Percentiles rank a stretch among this genome's conserved stretches.
Conservation (phyloP, 495 filamentous ascomycete species). For the Aspergillus heteromorphus region DNA sequence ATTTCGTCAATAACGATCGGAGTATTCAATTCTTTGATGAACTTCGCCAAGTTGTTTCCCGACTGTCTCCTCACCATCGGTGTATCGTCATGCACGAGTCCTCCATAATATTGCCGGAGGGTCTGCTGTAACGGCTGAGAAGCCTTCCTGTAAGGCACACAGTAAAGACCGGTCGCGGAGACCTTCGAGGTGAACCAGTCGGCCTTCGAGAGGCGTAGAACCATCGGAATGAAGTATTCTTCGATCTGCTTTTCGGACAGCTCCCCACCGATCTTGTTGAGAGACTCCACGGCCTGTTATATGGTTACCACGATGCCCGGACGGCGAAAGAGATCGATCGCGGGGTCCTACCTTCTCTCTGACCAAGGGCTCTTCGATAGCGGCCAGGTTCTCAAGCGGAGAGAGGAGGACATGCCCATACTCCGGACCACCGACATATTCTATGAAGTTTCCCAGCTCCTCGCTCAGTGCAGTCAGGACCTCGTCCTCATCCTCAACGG, state of each 20-base stretch:
- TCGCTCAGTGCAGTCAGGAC: conserved; percentile 95
- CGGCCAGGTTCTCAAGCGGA: conserved; percentile 93
- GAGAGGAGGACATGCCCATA: conserved; percentile 94
- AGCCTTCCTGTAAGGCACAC: conserved; percentile 84
- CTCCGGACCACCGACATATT: conserved; percentile 93
- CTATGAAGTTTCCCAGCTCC: conserved; percentile 91
- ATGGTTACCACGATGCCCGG: conserved; percentile 17
- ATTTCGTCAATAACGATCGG: conserved; percentile 92
- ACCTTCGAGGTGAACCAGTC: conserved; percentile 99
- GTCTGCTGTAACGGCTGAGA: conserved; percentile 77
- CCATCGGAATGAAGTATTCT: conserved; percentile 91
- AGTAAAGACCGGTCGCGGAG: conserved; percentile 92
- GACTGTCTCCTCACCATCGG: conserved; percentile 97
- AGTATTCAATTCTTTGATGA: conserved; percentile 91
- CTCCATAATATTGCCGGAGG: conserved; percentile 82
- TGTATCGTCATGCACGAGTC: conserved; percentile 94
- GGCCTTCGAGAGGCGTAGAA: conserved; percentile 91
- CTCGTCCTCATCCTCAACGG: conserved; percentile 97
- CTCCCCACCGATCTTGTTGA: conserved; percentile 96
- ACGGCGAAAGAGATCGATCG: conserved; percentile 2
- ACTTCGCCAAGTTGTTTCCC: conserved; percentile 93
- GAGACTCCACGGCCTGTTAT: conserved; percentile 85
- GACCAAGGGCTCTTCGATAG: conserved; percentile 96
- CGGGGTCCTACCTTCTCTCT: conserved; percentile 72
- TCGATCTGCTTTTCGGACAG: conserved; percentile 89